A percentile compares a stretch with the other conserved stretches of the same genome.
Conservation (phyloP, 2,329 filamentous ascomycete genomes). For the Monosporascus sp. region DNA sequence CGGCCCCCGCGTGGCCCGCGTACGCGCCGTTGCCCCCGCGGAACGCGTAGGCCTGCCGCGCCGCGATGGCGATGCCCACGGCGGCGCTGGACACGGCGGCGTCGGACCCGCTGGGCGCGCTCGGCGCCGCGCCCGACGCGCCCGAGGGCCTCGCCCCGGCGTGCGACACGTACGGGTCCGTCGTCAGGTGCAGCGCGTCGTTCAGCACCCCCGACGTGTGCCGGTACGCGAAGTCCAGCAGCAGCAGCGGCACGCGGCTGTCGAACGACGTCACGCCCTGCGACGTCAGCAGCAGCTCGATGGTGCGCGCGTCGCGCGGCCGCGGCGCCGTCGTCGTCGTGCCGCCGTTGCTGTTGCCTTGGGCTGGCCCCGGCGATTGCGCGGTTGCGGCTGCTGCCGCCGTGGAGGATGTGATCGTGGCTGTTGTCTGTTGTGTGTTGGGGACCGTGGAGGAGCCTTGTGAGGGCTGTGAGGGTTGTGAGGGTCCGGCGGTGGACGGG, state of each 20-base stretch:
- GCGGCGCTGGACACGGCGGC: constrained; percentile 45
- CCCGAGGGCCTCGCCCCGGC: constrained; percentile 49
- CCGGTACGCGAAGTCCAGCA: constrained; percentile 83
- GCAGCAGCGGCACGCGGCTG: constrained; percentile 73
- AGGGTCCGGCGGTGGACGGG: constrained; percentile 30
- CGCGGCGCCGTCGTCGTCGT: constrained; percentile 43
- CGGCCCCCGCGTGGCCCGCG: constrained; percentile 40
- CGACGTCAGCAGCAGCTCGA: constrained; percentile 74
- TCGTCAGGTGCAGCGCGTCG: constrained; percentile 64
- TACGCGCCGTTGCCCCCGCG: constrained; percentile 43
- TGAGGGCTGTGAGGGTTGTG: constrained; percentile 24
- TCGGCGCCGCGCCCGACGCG: constrained; percentile 44
- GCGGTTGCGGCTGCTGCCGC: background rate
- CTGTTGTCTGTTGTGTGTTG: constrained; percentile 15
- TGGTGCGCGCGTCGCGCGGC: constrained; percentile 72
- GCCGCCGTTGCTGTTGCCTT: constrained; percentile 8
- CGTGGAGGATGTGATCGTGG: constrained; percentile 12
- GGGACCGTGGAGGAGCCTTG: constrained; percentile 29
- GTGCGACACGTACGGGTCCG: constrained; percentile 61
- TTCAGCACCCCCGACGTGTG: constrained; percentile 68
- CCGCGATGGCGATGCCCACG: constrained; percentile 64
- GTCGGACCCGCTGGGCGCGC: constrained; percentile 42
- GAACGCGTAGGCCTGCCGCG: constrained; percentile 65
- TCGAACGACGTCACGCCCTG: constrained; percentile 78
- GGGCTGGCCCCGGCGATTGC: background rate